phyloP scores from a whole-genome alignment of 495 filamentous ascomycete species.

The Trichoderma orchidacearum region DNA sequence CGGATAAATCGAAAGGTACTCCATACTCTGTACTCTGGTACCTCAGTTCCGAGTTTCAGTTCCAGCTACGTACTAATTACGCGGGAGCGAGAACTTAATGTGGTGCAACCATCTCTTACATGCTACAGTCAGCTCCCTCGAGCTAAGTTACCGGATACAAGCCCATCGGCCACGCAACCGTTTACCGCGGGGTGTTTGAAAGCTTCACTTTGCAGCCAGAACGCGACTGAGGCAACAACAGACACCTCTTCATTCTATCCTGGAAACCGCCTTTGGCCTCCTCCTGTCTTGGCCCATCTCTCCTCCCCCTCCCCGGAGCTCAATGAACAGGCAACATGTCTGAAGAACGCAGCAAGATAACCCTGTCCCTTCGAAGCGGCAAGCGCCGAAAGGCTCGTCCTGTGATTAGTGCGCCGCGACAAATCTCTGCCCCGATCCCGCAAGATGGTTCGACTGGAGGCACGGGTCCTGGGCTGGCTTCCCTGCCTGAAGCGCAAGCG shows the following conservation, averaged over 20 bases:
- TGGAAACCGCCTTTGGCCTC: too few species aligned
- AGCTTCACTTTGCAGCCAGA: too few species aligned
- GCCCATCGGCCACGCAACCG: too few species aligned
- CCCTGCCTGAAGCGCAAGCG: conserved; percentile 15
- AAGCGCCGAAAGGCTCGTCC: conserved; percentile 65
- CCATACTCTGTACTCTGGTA: neutral
- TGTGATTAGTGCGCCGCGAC: conserved; percentile 70
- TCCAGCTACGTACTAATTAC: too few species aligned
- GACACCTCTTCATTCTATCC: too few species aligned
- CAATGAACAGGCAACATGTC: conserved; percentile 25
- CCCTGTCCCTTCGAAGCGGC: conserved; percentile 56
- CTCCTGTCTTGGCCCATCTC: neutral
- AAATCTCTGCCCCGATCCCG: conserved; percentile 54
- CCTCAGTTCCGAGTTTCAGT: neutral
- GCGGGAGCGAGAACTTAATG: too few species aligned
- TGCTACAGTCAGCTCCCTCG: too few species aligned
- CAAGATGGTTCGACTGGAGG: conserved; percentile 19
- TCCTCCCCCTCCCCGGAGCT: neutral
- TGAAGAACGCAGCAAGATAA: conserved; percentile 57
- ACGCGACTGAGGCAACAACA: too few species aligned
- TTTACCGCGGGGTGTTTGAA: too few species aligned
- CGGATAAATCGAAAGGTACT: neutral
- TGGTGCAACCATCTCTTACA: too few species aligned
- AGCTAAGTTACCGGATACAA: too few species aligned
- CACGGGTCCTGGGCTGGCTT: conserved; percentile 9